Base-by-base conservation (phyloP, 345 rosid species). In the Tarenaya hassleriana region DNA sequence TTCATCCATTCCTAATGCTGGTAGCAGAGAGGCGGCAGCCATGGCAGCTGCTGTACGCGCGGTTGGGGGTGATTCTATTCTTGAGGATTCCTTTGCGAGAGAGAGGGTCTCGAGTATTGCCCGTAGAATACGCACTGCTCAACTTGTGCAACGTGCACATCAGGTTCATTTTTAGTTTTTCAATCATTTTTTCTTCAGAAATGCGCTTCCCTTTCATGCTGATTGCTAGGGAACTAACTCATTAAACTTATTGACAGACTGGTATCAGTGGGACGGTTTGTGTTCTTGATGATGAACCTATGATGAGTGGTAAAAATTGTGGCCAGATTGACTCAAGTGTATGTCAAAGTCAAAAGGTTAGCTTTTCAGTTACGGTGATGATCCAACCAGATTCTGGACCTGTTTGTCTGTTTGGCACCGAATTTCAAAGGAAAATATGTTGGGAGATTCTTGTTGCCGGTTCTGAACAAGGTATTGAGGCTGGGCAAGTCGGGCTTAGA, bases 1-100 rank as follows among this genome's bases (percentile, higher is more conserved):
- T 73, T 82, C 99, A 52, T 86, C 97, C 21, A 86, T 94, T 69
- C 99, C 97, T 63, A 88, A 94, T 75, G 94, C 97, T 73, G 94
- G 99, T 35, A 77, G 69, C 78, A 84, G 99, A 70, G 99, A 94
- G 83, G 99, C 99, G 33, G 94, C 97, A 71, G 99, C 99, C 59
- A 83, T 94, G 97, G 87, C 99, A 60, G 95, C 99, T 60, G 99
- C 99, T 11, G 96, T 94, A 65, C 95, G 99, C 62, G 99, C 99
- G 16, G 97, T 94, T 18, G 99, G 99, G 60, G 91, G 97, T 66
- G 99, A 94, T 78, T 94, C 97, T 77, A 94, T 94, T 66, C 86
- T 94, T 32, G 95, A 86, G 75, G 99, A 94, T 77, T 88, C 99
- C 56, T 94, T 94, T 73, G 99, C 99, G 34, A 78, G 99, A 52